Base-by-base conservation (phyloP, 345 rosid genomes). In the Viola odorata region DNA sequence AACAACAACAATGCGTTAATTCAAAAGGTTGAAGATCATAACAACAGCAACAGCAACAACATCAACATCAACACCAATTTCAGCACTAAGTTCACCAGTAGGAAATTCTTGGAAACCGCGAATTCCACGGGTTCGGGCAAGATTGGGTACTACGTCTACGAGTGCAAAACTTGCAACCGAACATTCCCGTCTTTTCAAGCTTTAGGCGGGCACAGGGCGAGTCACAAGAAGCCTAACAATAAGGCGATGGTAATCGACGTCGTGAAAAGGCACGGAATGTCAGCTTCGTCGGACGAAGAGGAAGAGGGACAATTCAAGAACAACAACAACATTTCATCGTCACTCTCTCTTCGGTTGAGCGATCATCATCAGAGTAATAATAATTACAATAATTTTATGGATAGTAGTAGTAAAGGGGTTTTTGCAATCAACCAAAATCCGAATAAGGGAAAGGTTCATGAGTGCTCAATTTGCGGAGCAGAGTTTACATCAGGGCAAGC, bases 401-500 rank as follows among this genome's bases (percentile, higher is more conserved):
- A 42, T 42, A 42, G 45, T 6, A 11, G 45, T 6, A 11, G 45
- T 6, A 10, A 65, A 39, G 65, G 60, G 40, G 58, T 53, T 38
- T 45, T 17, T 7, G 23, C 10, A 39, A 23, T 55, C 62, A 73
- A 23, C 32, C 32, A 23, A 23, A 42, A 61, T 52, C 69, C 61
- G n/a, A 67, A 14, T 54, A 72, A 58, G 58, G 45, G 45, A 16
- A 90, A 95, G 78, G 78, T 91, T 58, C 99, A 95, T 41, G 99
- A 85, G 69, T 95, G 99, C 71, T 86, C 89, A 0, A 77, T 91
- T 61, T 95, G 99, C 47, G 96, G 97, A 5, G 88, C 91, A 0
- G 96, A 85, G 66, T 95, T 95, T 49, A 78, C 83, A 5, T 95
- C 99, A 0, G 99, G 99, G 6, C 99, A 95, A 78, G 99, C 99